Base-by-base conservation (phyloP, 371 early-diverging fungal genomes). In the Apophysomyces ossiformis region DNA sequence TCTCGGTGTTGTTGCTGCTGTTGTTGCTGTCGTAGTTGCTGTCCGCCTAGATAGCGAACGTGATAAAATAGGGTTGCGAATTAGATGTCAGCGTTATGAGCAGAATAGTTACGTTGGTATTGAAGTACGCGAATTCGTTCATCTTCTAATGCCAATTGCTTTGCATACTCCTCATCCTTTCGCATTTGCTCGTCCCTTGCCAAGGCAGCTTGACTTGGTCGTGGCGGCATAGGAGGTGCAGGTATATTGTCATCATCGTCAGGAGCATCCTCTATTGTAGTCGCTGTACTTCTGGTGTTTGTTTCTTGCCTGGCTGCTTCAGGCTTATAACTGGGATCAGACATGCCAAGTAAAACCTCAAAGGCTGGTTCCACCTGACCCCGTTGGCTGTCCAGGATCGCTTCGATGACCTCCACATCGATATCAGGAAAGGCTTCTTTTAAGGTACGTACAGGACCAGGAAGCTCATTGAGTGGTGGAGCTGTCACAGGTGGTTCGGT, bases 371-470 rank as follows among this genome's bases (percentile, higher is more conserved):
- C 83, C 1, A 80, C 61, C 43, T 74, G 64, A 56, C 71, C 73
- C 44, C 69, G 59, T 57, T 78, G 75, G 4, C 73, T 65, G 44
- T 72, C 76, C 44, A 83, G 66, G 60, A 83, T 74, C 37, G 79
- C 79, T 60, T 80, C 81, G 64, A 83, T 73, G 13, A 83, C 67
- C 12, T 80, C 83, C 32, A 71, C 65, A 57, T 83, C 83, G 37
- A 74, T 71, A 63, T 74, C 74, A 18, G 81, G 83, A 54, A 83
- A 83, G 0, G 83, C 83, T 66, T 83, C 83, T 63, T 80, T 80
- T 57, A 83, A 67, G 15, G 69, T 76, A 41, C 68, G 71, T 44
- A 71, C 57, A 57, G 58, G 39, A 21, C 41, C 65, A 15, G 65
- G 54, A 37, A 68, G 57, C 16, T 63, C 54, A 21, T 18, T 50